Conservation (phyloP, 495 filamentous ascomycete species). For the Rostrohypoxylon terebratum region DNA sequence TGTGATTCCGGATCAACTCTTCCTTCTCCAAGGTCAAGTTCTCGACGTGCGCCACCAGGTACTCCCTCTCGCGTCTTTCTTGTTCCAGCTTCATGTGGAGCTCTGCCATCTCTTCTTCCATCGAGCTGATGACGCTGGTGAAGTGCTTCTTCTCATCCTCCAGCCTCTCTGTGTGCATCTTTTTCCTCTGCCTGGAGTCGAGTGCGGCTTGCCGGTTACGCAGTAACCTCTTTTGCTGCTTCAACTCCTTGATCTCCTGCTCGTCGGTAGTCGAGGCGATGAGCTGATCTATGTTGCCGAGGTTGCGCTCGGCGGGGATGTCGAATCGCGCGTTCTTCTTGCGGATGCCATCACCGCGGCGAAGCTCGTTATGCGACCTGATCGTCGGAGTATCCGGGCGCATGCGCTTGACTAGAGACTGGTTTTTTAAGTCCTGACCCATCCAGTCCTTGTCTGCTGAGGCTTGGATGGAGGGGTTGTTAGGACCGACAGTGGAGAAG, state of each 20-base stretch:
- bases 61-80: constrained; percentile 73
- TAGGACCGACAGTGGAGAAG: constrained; percentile 61
- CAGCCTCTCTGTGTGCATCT: constrained; percentile 96
- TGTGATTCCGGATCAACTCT: constrained; percentile 88
- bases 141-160: constrained; percentile 97
- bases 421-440: constrained; percentile 66
- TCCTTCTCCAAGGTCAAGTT: constrained; percentile 87
- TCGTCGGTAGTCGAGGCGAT: constrained; percentile 91
- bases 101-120: constrained; percentile 82
- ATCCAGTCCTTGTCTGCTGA: constrained; percentile 69
- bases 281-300: constrained; percentile 93
- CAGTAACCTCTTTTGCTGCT: constrained; percentile 96
- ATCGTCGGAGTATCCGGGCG: constrained; percentile 76
- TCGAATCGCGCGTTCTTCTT: constrained; percentile 99
- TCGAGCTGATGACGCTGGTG: constrained; percentile 74
- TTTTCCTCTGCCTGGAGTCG: constrained; percentile 97
- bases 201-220: constrained; percentile 97
- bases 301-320: constrained; percentile 91
- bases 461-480: constrained; percentile 59
- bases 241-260: constrained; percentile 95
- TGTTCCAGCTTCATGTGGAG: constrained; percentile 75
- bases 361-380: constrained; percentile 82
- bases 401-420: constrained; percentile 76
- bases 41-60: constrained; percentile 79
- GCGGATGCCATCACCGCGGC: constrained; percentile 89